Percentiles rank a stretch among this genome's conserved stretches.
Evolutionary conservation across 2,329 filamentous ascomycete genomes (phyloP).

Genomic region (Stachybotrys chlorohalonatus): DNA sequence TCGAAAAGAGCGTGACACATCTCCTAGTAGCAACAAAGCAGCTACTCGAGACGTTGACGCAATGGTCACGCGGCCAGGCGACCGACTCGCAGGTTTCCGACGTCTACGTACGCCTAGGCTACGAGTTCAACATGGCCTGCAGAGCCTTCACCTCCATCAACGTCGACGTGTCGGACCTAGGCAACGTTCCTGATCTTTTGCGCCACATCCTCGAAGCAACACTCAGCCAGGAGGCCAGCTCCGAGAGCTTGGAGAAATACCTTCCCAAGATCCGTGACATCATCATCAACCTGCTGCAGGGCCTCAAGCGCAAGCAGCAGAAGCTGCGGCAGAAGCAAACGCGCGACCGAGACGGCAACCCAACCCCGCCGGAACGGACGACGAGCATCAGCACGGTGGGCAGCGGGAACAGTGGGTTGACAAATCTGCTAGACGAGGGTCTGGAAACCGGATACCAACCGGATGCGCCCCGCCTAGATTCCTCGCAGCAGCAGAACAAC

Average conservation of each 20-base stretch:
- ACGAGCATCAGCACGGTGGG: slow-evolving; percentile 51
- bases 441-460: slow-evolving; percentile 43
- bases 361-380: slow-evolving; percentile 34
- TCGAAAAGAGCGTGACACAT: slow-evolving; percentile 98
- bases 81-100: slow-evolving; percentile 95
- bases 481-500: slow-evolving; percentile 13
- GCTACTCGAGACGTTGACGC: slow-evolving; percentile 89
- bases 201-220: slow-evolving; percentile 91
- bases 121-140: slow-evolving; percentile 99
- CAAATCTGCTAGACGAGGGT: slow-evolving; percentile 51
- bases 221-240: slow-evolving; percentile 89
- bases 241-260: slow-evolving; percentile 88
- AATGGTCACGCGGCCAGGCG: slow-evolving; percentile 90
- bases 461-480: slow-evolving; percentile 22
- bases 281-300: slow-evolving; percentile 94
- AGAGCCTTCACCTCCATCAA: slow-evolving; percentile 95
- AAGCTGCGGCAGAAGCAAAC: slow-evolving; percentile 61
- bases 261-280: slow-evolving; percentile 93
- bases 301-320: slow-evolving; percentile 93
- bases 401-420: slow-evolving; percentile 47
- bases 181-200: slow-evolving; percentile 87
- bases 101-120: slow-evolving; percentile 93
- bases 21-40: slow-evolving; percentile 96
- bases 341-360: slow-evolving; percentile 40
- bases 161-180: slow-evolving; percentile 87